Percentiles rank a stretch among this genome's conserved stretches.
Conservation (phyloP, 192 early-diverging fungal genomes). For the Coemansia sp. region DNA sequence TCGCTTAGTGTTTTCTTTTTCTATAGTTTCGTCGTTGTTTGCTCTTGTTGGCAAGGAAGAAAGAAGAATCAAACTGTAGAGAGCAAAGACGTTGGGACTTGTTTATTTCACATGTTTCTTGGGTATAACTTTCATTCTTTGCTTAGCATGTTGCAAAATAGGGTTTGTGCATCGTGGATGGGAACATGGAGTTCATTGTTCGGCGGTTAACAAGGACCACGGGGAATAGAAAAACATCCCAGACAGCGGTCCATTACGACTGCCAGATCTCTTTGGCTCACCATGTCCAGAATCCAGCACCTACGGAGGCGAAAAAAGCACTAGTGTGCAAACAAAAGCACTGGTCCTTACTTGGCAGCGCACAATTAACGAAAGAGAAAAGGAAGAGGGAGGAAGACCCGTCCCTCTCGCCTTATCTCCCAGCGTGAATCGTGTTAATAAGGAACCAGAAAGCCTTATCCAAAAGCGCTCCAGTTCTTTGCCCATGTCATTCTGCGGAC, state of each 20-base stretch:
- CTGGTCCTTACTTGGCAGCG: conserved; percentile 23
- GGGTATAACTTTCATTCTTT: not conserved
- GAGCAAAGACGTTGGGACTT: not conserved
- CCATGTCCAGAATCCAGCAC: conserved; percentile 22
- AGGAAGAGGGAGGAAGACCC: not conserved
- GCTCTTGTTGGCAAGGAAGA: not conserved
- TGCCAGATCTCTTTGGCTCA: conserved; percentile 10
- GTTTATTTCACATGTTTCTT: not conserved
- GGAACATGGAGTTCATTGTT: not conserved
- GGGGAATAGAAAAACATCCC: not conserved
- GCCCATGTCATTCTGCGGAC: not conserved
- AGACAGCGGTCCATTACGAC: conserved; percentile 15
- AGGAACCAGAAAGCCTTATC: too few relatives aligned
- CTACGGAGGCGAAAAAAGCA: conserved; percentile 4
- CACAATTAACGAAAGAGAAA: not conserved
- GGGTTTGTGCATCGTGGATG: not conserved
- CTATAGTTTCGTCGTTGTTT: not conserved
- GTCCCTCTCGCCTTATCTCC: not conserved
- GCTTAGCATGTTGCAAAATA: not conserved
- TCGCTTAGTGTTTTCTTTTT: not conserved
- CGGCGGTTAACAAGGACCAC: conserved; percentile 17
- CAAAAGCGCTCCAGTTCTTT: too few relatives aligned
- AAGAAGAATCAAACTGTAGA: not conserved
- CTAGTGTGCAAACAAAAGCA: conserved; percentile 2
- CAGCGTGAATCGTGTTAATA: too few relatives aligned